Conservation (phyloP, 164 flowering plant genomes). For the Vitis labrusca region DNA sequence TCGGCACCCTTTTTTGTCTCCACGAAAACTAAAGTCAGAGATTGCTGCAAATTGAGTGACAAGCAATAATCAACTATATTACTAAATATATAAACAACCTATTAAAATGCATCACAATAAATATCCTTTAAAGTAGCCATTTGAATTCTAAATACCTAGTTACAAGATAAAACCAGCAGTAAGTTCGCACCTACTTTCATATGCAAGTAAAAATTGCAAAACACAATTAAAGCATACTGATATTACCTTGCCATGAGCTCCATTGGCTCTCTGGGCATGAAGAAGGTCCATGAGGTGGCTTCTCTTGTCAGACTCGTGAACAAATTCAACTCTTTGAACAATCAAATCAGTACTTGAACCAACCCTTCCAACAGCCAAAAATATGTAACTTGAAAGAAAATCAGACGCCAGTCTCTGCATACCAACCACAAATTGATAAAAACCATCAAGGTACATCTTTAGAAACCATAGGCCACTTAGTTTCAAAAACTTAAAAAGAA, state of each 20-base stretch:
- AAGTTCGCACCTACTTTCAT: background rate
- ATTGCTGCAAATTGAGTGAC: slow-evolving; percentile 40
- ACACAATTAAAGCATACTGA: background rate
- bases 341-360: slow-evolving; percentile 83
- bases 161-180: background rate
- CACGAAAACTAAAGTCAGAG: slow-evolving; percentile 60
- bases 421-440: slow-evolving; percentile 3
- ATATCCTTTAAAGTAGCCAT: background rate
- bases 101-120: background rate
- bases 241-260: slow-evolving; percentile 61
- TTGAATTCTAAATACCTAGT: background rate
- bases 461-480: no score
- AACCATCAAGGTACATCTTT: background rate
- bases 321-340: slow-evolving; percentile 74
- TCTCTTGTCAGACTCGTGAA: slow-evolving; percentile 67
- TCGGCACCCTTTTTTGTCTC: slow-evolving; percentile 70
- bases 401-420: slow-evolving; percentile 74
- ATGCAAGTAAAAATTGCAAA: background rate
- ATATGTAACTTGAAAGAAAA: slow-evolving; percentile 65
- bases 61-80: background rate
- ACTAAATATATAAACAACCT: background rate
- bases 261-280: slow-evolving; percentile 67
- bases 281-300: slow-evolving; percentile 77
- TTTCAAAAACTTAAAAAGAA: no score
- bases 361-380: slow-evolving; percentile 77